Percentiles rank a stretch among this genome's conserved stretches.
These are phyloP conservation scores for Pleurotus giganteus DNA, from an alignment of 768 basidiomycete species.

Conservation along the genomic window DNA sequence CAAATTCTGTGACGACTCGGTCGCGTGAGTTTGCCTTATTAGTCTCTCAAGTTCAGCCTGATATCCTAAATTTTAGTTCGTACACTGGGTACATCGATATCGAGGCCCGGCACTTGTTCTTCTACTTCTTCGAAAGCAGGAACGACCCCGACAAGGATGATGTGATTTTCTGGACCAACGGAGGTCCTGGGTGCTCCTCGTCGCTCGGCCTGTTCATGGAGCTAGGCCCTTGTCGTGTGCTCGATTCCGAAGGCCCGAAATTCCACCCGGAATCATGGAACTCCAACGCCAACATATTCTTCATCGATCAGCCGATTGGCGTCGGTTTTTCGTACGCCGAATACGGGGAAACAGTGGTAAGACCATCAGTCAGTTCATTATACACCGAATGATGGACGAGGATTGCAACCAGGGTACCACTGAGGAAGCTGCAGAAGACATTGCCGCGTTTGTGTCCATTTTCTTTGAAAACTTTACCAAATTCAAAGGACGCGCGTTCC, in stretches of 20 bases:
- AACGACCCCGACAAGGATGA: conserved; percentile 58
- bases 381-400: conserved; percentile 9
- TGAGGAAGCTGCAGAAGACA: conserved; percentile 66
- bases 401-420: conserved; percentile 47
- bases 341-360: conserved; percentile 55
- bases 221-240: conserved; percentile 70
- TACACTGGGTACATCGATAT: conserved; percentile 73
- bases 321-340: conserved; percentile 66
- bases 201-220: conserved; percentile 73
- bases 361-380: conserved; percentile 12
- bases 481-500: conserved; percentile 66
- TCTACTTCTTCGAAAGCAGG: conserved; percentile 79
- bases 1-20: conserved; percentile 33
- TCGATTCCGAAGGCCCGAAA: conserved; percentile 44
- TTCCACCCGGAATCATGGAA: conserved; percentile 68
- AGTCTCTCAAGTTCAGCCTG: no score
- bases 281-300: conserved; percentile 59
- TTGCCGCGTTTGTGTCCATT: conserved; percentile 66
- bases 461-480: conserved; percentile 74
- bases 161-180: conserved; percentile 57
- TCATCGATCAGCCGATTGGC: conserved; percentile 61
- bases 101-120: conserved; percentile 61
- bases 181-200: conserved; percentile 41
- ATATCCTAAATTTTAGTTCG: conserved; percentile 36
- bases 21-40: conserved; percentile 32